phyloP scores from a whole-genome alignment of 495 filamentous ascomycete genomes.

The Aspergillus hancockii region DNA sequence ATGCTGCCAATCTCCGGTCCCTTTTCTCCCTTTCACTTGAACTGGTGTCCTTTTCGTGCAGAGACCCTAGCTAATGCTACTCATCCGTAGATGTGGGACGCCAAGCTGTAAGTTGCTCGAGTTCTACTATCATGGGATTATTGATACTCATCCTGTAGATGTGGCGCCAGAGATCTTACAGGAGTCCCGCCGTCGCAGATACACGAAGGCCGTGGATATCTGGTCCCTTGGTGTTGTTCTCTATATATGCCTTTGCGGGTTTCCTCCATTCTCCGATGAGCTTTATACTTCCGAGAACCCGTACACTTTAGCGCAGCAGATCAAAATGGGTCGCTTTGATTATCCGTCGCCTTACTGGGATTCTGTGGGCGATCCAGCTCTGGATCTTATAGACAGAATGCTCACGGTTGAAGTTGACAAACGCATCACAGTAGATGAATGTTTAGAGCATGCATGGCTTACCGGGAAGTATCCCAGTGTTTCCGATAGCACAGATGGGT shows the following conservation, averaged over 20 bases:
- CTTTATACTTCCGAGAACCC: constrained; percentile 76
- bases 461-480: constrained; percentile 49
- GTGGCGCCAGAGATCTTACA: constrained; percentile 95
- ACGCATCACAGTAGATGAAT: constrained; percentile 85
- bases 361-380: constrained; percentile 80
- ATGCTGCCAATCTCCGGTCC: constrained; percentile 28
- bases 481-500: constrained; percentile 88
- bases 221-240: constrained; percentile 99
- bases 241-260: constrained; percentile 98
- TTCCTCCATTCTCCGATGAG: constrained; percentile 96
- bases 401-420: constrained; percentile 80
- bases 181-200: constrained; percentile 73
- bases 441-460: constrained; percentile 90
- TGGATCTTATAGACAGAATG: constrained; percentile 96
- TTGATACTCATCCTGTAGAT: constrained; percentile 51
- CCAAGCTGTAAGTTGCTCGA: constrained; percentile 67
- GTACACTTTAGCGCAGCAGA: constrained; percentile 86
- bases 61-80: not conserved
- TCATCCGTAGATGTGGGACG: constrained; percentile 70
- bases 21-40: not conserved
- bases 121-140: not conserved
- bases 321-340: constrained; percentile 83
- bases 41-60: not conserved
- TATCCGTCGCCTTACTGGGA: constrained; percentile 99
- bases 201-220: constrained; percentile 93